These are phyloP conservation scores for Fraxinus americana DNA, from an alignment of 257 asterid species.

Conservation along the genomic window DNA sequence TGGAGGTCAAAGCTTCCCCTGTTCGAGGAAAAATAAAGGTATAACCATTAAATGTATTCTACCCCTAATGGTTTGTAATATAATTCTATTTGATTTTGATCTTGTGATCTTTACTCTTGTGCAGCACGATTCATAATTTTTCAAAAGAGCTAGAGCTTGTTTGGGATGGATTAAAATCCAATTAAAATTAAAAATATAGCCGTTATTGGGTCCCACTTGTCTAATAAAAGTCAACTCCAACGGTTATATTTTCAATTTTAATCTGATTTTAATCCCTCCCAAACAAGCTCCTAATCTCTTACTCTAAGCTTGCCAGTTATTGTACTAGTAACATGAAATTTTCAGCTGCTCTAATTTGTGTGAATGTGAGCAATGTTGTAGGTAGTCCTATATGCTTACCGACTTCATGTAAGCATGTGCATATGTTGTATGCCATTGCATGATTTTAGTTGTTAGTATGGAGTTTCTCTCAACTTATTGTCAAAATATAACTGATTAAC, in stretches of 20 bases:
- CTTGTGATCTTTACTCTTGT: not conserved
- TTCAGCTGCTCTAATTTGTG: not conserved
- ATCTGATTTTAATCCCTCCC: no score
- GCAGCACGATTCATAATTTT: not conserved
- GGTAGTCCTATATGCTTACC: not conserved
- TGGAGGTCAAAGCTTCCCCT: slow-evolving; percentile 36
- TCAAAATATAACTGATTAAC: not conserved
- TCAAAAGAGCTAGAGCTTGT: no score
- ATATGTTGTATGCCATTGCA: not conserved
- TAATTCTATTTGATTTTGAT: not conserved
- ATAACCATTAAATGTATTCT: slow-evolving; percentile 10
- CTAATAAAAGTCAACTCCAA: no score
- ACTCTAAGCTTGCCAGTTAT: slow-evolving; percentile 5
- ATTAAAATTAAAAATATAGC: no score
- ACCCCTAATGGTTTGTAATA: not conserved
- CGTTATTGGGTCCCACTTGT: no score
- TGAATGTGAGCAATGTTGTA: not conserved
- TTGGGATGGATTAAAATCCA: no score
- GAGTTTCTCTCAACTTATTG: not conserved
- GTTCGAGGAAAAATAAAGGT: slow-evolving; percentile 91
- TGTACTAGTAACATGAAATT: not conserved
- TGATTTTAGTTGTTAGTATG: not conserved
- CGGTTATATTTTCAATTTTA: no score
- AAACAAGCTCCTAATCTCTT: no score
- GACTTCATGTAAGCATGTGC: not conserved